Base-by-base conservation (phyloP, 2,329 filamentous ascomycete species). In the Coccinonectria pachysandricola region DNA sequence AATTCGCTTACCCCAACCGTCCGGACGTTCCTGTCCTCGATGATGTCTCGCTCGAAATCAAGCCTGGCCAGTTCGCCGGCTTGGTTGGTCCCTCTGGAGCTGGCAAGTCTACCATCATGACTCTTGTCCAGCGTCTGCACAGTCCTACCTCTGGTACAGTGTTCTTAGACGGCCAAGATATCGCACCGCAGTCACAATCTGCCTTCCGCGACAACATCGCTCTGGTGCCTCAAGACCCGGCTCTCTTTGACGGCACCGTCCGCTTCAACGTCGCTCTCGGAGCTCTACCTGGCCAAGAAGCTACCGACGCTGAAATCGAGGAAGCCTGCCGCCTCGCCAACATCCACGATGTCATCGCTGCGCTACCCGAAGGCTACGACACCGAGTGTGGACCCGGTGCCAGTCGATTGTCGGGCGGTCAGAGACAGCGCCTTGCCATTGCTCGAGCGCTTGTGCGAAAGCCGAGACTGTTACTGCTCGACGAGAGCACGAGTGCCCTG, bases 401-500 rank as follows among this genome's bases (percentile, higher is more conserved):
- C 3, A 77, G 79, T 0, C 67, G 77, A 12, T 55, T 92, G 3
- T 86, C 79, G 0, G 84, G 83, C 2, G 85, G 85, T 0, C 84
- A 92, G 49, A 72, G 77, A 10, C 84, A 92, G 51, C 69, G 83
- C 1, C 55, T 92, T 9, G 75, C 77, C 1, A 87, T 93, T 45
- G 83, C 85, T 0, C 66, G 84, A 13, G 82, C 83, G 0, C 60
- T 88, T 3, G 67, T 86, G 3, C 68, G 83, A 0, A 67, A 71
- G 35, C 84, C 84, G 0, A 67, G 76, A 23, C 63, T 92, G 2
- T 54, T 92, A 11, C 68, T 93, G 19, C 63, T 92, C 1, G 85
- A 93, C 43, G 84, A 92, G 59, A 80, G 80, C 15, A 92, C 84
- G 0, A 81, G 75, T 21, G 79, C 79, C 4, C 62, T 93, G 3